Conservation (phyloP, 441 rosid genomes). For the Erodium trifolium region DNA sequence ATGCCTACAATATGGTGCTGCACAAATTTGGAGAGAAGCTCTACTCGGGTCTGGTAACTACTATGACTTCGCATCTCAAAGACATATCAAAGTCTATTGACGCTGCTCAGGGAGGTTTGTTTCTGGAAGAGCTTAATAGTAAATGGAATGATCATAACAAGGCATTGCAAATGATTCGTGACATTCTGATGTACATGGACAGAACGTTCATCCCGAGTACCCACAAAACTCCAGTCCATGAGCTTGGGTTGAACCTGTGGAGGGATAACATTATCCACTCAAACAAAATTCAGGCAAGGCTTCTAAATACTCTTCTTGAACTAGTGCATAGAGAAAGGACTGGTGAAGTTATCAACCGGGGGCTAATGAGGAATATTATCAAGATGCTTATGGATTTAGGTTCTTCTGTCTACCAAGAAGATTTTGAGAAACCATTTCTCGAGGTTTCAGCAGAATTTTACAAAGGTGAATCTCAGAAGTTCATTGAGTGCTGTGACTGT, state of each 20-base stretch:
- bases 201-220: slow-evolving; percentile 48
- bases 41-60: slow-evolving; percentile 63
- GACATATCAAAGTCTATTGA: slow-evolving; percentile 51
- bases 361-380: slow-evolving; percentile 69
- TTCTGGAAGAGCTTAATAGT: slow-evolving; percentile 80
- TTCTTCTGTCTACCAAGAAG: slow-evolving; percentile 76
- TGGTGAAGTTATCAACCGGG: slow-evolving; percentile 84
- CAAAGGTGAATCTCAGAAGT: slow-evolving; percentile 72
- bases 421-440: slow-evolving; percentile 86
- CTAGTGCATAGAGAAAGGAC: slow-evolving; percentile 68
- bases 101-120: slow-evolving; percentile 50
- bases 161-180: slow-evolving; percentile 88
- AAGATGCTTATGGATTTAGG: slow-evolving; percentile 96
- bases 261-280: slow-evolving; percentile 47
- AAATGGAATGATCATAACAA: slow-evolving; percentile 96
- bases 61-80: slow-evolving; percentile 80
- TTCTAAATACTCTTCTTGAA: slow-evolving; percentile 15
- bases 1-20: slow-evolving; percentile 73
- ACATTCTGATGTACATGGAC: slow-evolving; percentile 47
- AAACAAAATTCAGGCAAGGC: background rate
- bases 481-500: slow-evolving; percentile 83
- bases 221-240: slow-evolving; percentile 76
- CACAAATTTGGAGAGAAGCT: slow-evolving; percentile 44
- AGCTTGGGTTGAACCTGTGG: slow-evolving; percentile 85
- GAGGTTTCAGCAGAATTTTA: slow-evolving; percentile 89